phyloP scores from a whole-genome alignment of 2,329 filamentous ascomycete species.

The Cordyceps tenuipes region DNA sequence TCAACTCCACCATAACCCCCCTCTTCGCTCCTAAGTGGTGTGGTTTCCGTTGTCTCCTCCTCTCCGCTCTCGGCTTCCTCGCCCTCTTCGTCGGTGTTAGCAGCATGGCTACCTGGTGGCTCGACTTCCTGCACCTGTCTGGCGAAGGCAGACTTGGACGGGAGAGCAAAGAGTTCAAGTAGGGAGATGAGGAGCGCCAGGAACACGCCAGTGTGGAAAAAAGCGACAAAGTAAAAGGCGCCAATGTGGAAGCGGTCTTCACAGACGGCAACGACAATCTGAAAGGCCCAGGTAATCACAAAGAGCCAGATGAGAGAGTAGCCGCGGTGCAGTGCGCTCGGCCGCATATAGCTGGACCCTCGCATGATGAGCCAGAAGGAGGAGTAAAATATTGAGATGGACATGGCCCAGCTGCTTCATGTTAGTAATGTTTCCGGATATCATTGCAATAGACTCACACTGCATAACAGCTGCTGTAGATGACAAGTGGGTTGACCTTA shows the following conservation, averaged over 20 bases:
- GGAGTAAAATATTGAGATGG: constrained; percentile 71
- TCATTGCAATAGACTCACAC: constrained; percentile 39
- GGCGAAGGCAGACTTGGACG: constrained; percentile 62
- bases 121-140: constrained; percentile 42
- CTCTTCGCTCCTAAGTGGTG: constrained; percentile 39
- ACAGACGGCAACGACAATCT: constrained; percentile 66
- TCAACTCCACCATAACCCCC: constrained; percentile 22
- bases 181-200: constrained; percentile 67
- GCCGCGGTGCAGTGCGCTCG: constrained; percentile 75
- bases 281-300: constrained; percentile 59
- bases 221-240: constrained; percentile 72
- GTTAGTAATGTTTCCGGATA: constrained; percentile 11
- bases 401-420: constrained; percentile 63
- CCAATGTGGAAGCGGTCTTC: constrained; percentile 65
- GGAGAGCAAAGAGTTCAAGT: constrained; percentile 70
- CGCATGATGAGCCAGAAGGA: constrained; percentile 75
- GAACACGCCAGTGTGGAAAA: constrained; percentile 70
- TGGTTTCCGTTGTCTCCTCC: constrained; percentile 39
- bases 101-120: constrained; percentile 2
- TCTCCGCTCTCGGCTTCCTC: constrained; percentile 14
- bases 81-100: background rate
- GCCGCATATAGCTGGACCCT: constrained; percentile 69
- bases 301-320: constrained; percentile 85
- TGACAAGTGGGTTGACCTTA: constrained; percentile 80
- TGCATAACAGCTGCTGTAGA: constrained; percentile 83